phyloP scores from a whole-genome alignment of 2,329 filamentous ascomycete species.

The Cytospora piceae region DNA sequence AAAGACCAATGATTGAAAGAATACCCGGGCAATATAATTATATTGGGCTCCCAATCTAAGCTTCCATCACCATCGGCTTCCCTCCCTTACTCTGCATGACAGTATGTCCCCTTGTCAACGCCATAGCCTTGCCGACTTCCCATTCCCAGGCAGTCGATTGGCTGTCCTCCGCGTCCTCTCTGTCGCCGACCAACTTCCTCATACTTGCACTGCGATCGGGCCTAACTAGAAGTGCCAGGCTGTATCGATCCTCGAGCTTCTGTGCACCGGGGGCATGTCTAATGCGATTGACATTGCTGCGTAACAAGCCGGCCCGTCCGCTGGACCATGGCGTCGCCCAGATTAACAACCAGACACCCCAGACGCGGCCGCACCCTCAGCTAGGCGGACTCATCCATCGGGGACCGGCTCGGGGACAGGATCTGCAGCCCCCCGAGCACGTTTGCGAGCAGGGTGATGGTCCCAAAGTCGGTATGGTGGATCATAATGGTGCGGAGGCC shows the following conservation, averaged over 20 bases:
- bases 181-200: background rate
- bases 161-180: background rate
- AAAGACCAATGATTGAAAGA: too few relatives aligned
- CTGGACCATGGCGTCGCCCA: constrained; percentile 32
- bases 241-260: constrained; percentile 8
- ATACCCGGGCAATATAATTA: background rate
- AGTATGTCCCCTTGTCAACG: constrained; percentile 2
- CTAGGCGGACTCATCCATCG: constrained; percentile 32
- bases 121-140: constrained; percentile 12
- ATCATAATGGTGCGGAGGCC: constrained; percentile 35
- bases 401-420: constrained; percentile 32
- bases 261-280: constrained; percentile 21
- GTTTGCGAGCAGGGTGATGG: constrained; percentile 43
- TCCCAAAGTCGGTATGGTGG: constrained; percentile 43
- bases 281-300: constrained; percentile 37
- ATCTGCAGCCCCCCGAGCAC: constrained; percentile 43
- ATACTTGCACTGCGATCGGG: constrained; percentile 19
- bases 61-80: background rate
- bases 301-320: constrained; percentile 34
- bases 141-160: constrained; percentile 17
- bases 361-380: constrained; percentile 34
- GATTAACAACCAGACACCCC: constrained; percentile 35
- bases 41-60: background rate
- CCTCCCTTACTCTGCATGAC: constrained; percentile 12
- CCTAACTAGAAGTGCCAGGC: constrained; percentile 18